Base-by-base conservation (phyloP, 2,329 filamentous ascomycete genomes). In the Rhynchosporium agropyri region DNA sequence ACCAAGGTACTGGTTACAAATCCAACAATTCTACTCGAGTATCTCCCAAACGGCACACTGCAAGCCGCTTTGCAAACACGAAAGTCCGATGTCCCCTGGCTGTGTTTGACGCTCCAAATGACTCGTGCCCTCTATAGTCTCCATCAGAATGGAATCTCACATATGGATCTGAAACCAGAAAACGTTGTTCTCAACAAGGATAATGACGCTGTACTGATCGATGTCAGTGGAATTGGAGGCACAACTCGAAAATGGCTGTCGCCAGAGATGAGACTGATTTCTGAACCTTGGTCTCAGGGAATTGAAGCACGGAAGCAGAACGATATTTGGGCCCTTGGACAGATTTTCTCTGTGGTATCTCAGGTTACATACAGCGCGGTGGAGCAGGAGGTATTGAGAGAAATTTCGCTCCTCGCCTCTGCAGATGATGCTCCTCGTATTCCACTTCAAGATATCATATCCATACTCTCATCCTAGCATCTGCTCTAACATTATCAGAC, bases 141-240 rank as follows among this genome's bases (percentile, higher is more conserved):
- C 40, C 68, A 73, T 63, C 4, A 59, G 15, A 10, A n/a, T 12
- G 64, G 63, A 15, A 63, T 71, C 49, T 51, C 67, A 6, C 63
- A 72, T 60, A 70, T 72, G 65, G 69, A 72, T 63, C 54, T 70
- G 29, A 71, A 72, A 53, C 66, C 65, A 29, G 51, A 13, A 36
- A 71, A 72, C 26, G 65, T 70, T 45, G 62, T 69, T 33, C 48
- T 70, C 38, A 66, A 57, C 59, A 58, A 3, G 50, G 51, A 51
- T 13, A 29, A 67, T n/a, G 63, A 65, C 26, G 36, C 36, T 12
- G 57, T 71, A 12, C 58, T 71, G 7, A 67, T 69, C 48, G 66
- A 72, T 62, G 55, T 71, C 29, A 67, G 66, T 51, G 69, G 68
- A 2, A 48, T 51, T 53, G 67, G 66, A 59, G 65, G 65, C 46